Evolutionary conservation across 306 rosid genomes (phyloP), one percentile per base, ranked within the genome.

Genomic region (Leucaena leucocephala): DNA sequence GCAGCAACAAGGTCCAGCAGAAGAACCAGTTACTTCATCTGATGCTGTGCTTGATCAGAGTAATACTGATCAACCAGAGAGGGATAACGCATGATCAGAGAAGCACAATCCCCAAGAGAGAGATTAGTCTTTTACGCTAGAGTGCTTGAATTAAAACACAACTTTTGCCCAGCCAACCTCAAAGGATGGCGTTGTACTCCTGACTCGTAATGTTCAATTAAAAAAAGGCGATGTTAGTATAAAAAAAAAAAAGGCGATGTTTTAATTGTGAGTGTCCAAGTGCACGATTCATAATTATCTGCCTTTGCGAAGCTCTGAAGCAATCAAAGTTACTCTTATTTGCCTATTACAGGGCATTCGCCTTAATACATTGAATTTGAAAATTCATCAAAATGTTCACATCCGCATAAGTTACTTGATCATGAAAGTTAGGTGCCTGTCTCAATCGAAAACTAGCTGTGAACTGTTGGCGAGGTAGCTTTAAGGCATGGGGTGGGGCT

Each of bases 41-140:
- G 85, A 77, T 54, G 27, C 83, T 0, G 91, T 81, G 71, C 77
- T 93, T 40, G 87, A 85, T 72, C 77, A 71, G n/a, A 80, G 43
- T 55, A 81, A 76, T 58, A 54, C 70, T 80, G 55, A 76, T 76
- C 75, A 79, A 45, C 71, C 81, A 49, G 33, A n/a, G 50, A 55
- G 54, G 42, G 6, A 15, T 0, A 17, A 19, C 2, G 22, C 62
- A 59, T 22, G 27, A 67, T n/a, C 58, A 36, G 75, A 62, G 14
- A 68, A 68, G 48, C 16, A 19, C 59, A 55, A 34, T 75, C 59
- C 43, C 68, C 59, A 12, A 8, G 61, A 49, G 48, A 17, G 33
- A 43, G 19, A 19, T 9, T 35, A 8, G 27, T 43, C 14, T 42
- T 58, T 6, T 35, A 50, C 46, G 76, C 42, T 36, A 21, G 39